Evolutionary conservation across 1,139 yeast species (phyloP).

Genomic region (Candida pseudoviswanathii): DNA sequence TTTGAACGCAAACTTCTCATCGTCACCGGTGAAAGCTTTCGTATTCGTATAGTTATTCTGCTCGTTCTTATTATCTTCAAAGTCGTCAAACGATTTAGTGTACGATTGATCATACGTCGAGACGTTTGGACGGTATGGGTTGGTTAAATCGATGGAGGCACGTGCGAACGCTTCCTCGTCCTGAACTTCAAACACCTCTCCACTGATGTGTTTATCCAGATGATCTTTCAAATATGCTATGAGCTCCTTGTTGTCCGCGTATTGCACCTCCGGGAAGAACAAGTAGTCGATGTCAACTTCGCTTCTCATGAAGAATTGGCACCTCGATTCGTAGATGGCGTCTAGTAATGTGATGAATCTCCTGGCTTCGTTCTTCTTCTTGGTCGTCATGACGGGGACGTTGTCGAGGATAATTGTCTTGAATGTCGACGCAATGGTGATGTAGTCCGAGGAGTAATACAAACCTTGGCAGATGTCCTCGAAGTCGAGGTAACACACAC

Average conservation of each 20-base stretch:
- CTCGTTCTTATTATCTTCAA: constrained; percentile 10
- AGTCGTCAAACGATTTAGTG: constrained; percentile 40
- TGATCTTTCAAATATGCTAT: constrained; percentile 17
- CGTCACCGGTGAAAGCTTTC: constrained; percentile 73
- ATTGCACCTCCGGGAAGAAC: constrained; percentile 57
- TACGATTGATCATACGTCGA: constrained; percentile 55
- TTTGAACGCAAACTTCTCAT: constrained; percentile 73
- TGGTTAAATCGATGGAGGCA: constrained; percentile 58
- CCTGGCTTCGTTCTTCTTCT: constrained; percentile 68
- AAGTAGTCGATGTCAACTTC: constrained; percentile 52
- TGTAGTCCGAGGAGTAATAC: constrained; percentile 69
- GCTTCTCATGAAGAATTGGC: constrained; percentile 55
- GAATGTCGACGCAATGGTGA: constrained; percentile 62
- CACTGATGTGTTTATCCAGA: constrained; percentile 16
- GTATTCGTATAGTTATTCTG: constrained; percentile 46
- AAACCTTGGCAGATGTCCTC: constrained; percentile 58
- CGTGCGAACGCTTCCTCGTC: constrained; percentile 72
- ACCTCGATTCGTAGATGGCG: constrained; percentile 68
- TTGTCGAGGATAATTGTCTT: constrained; percentile 59
- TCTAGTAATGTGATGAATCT: constrained; percentile 67
- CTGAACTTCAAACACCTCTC: constrained; percentile 46
- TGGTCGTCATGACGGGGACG: constrained; percentile 61
- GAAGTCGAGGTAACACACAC: constrained; percentile 54
- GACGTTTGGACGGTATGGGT: constrained; percentile 72
- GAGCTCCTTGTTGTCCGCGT: constrained; percentile 20